Evolutionary conservation across 2,329 filamentous ascomycete genomes (phyloP), one percentile per base, ranked within the genome.

Genomic region (Pseudomassariella vexata): DNA sequence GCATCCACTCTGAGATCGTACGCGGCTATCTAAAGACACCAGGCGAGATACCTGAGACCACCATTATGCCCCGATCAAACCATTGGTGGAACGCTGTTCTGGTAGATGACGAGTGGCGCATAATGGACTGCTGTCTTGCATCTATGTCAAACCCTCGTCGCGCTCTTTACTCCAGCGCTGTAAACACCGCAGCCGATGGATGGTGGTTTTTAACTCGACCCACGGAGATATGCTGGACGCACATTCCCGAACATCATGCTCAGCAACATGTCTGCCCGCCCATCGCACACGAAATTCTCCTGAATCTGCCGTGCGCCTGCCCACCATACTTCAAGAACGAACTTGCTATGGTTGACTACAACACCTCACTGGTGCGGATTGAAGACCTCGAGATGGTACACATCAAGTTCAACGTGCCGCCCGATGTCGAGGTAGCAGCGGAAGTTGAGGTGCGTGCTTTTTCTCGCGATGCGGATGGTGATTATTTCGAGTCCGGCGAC

Each of bases 1-100:
- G 90, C 5, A 72, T 98, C 21, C 82, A 87, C 43, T 86, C 85
- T 21, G 90, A 96, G 53, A 71, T 94, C 14, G 78, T 98, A 10
- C 78, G 81, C 38, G 92, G 92, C 1, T 96, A 92, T 52, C 75
- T 98, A 35, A 98, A 98, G 56, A 71, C 76, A 1, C 92, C 92
- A 0, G 90, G 90, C 1, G 92, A 96, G 49, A 65, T 81, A 6
- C 68, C 83, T 2, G 89, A 96, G 47, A 67, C 88, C 25, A 85
- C 84, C 40, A 82, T 82, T 36, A 77, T 90, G 56, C 85, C 86
- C n/a, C 78, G 82, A 19, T 74, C 90, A 0, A 98, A 98, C 50
- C 92, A 98, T 60, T 96, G 85, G 79, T 98, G 92, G 92, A 98
- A 98, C 47, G 81, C 87, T 1, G 86, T 96, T 12, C 65, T 95